A percentile compares a stretch with the other conserved stretches of the same genome.
Evolutionary conservation across 2,329 filamentous ascomycete genomes (phyloP).

Genomic region (Dactylellina parvicollis): DNA sequence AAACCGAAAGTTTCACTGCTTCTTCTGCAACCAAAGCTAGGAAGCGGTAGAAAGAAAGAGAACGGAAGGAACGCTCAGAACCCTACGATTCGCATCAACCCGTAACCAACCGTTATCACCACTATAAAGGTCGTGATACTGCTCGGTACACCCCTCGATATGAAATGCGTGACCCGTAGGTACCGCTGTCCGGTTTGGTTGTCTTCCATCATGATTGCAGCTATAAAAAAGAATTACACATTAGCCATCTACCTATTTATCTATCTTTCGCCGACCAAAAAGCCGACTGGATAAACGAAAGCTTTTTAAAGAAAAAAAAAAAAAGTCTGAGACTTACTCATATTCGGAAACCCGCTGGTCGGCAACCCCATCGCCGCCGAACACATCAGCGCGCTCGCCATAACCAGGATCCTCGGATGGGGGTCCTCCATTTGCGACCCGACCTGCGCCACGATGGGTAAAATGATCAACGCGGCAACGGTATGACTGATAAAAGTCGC

Average conservation of each 20-base stretch:
- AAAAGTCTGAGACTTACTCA: conserved; percentile 98
- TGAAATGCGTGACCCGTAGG: conserved; percentile 89
- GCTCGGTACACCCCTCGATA: conserved; percentile 89
- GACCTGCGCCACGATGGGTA: conserved; percentile 88
- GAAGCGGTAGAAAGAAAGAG: neutral
- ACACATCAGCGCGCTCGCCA: conserved; percentile 86
- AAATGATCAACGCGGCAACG: conserved; percentile 91
- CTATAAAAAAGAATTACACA: conserved; percentile 63
- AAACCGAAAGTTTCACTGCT: neutral
- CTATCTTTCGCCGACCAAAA: no score
- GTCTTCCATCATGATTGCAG: conserved; percentile 99
- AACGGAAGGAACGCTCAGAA: conserved; percentile 63
- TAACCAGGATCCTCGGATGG: conserved; percentile 92
- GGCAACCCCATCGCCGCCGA: conserved; percentile 97
- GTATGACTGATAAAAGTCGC: conserved; percentile 98
- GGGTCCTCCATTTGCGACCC: conserved; percentile 86
- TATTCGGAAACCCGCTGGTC: conserved; percentile 96
- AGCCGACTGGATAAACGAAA: no score
- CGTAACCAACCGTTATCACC: conserved; percentile 89
- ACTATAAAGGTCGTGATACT: conserved; percentile 83
- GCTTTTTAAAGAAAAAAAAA: neutral
- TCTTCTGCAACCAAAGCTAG: no score
- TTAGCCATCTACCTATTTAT: no score
- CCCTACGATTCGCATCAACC: conserved; percentile 80
- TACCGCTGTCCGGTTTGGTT: conserved; percentile 71